Evolutionary conservation across 257 asterid species (phyloP), one percentile per base, ranked within the genome.

Genomic region (Anisodus acutangulus): DNA sequence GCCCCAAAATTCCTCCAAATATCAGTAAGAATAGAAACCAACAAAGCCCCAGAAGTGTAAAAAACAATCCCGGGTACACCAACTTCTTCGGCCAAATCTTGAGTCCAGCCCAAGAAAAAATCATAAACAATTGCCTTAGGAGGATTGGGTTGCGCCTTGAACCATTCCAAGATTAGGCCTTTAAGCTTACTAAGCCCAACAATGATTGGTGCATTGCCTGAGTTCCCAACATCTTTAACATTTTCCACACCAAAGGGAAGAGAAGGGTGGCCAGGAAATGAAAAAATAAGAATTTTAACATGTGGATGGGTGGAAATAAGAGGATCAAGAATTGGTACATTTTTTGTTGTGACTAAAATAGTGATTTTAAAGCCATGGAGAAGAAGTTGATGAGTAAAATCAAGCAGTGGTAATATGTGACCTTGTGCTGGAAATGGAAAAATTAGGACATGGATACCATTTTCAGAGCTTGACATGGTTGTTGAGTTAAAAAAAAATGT

Each of bases 371-470:
- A 47, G 6, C 91, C 90, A 41, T 85, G 88, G 37, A 72, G 87
- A 62, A 92, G 90, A 85, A 95, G 92, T 4, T 92, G 97, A 67
- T 93, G 93, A 43, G 96, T 72, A 7, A 95, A 87, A 54, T 93
- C 94, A 10, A 95, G 91, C 54, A 93, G 88, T 12, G 98, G 71
- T 2, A 93, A 89, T 86, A 93, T 91, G 86, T 95, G 98, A 49
- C 98, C 98, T 87, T 92, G 98, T 66, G 98, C 98, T 84, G 98
- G 98, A 58, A 7, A 94, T 0, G 98, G 98, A 47, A 95, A 88
- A 12, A 93, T 86, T 31, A 93, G 10, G 4, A 95, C 12, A 83
- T 95, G 98, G n/a, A 78, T 88, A 47, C 90, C 89, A 31, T 51
- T 83, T 85, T 64, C 49, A 71, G 87, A 83, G 85, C 70, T 81